Base-by-base conservation (phyloP, 2,329 filamentous ascomycete species). In the Torrubiellomyces zombiae region DNA sequence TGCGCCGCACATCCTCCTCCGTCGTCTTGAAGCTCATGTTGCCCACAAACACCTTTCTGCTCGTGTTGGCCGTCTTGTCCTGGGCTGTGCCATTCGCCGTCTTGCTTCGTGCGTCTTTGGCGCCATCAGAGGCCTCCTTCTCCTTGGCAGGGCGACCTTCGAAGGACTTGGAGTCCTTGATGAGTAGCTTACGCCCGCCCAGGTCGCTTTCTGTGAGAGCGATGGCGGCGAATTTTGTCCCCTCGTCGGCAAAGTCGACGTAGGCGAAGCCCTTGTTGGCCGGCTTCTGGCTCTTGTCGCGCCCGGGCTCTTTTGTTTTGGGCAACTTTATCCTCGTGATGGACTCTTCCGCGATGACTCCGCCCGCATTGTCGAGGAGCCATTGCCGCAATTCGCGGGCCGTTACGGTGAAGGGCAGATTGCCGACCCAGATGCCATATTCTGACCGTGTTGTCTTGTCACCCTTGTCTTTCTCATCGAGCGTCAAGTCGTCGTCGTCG, bases 251-350 rank as follows among this genome's bases (percentile, higher is more conserved):
- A 45, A 98, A 93, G 48, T 98, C 91, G 35, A 98, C 73, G 45
- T 98, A 98, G 27, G 89, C 89, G 45, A 94, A 98, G 10, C 89
- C 91, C 52, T 78, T 86, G 58, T 95, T 98, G n/a, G 34, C 29
- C 4, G 47, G 40, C 29, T 47, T 46, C 21, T 43, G 39, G 24
- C 24, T 37, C 35, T 43, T 50, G 18, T 45, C 44, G 14, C 44
- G 43, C 14, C 40, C 46, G 16, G 43, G 36, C 25, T 64, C 69
- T 36, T 66, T 75, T 30, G 57, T 60, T 6, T 56, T 66, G 1
- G 85, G 85, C 43, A 94, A 58, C 50, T 94, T 75, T 25, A 95
- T 59, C 31, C 89, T 68, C 2, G 83, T 92, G 37, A 98, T 89
- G 32, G 73, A 67, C 24, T 71, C 66, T 28, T 71, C 63, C 16